A percentile compares a stretch with the other conserved stretches of the same genome.
These are phyloP conservation scores for Ramalina intermedia DNA, from an alignment of 495 filamentous ascomycete species.

Conservation along the genomic window DNA sequence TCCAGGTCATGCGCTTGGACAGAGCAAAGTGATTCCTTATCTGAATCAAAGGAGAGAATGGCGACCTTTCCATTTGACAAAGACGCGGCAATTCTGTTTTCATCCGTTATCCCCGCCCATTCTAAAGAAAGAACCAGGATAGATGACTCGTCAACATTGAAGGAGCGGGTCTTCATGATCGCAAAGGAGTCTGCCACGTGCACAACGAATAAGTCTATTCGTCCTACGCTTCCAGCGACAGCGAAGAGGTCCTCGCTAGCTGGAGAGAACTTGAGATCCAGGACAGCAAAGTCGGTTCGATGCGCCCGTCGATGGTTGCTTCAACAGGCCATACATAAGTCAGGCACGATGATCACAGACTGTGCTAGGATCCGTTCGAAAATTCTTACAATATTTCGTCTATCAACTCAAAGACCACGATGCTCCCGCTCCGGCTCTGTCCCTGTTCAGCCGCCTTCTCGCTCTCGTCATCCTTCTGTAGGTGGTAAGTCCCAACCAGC, in stretches of 20 bases:
- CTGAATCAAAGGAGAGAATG: slow-evolving; percentile 23
- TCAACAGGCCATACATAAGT: background rate
- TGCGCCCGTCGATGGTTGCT: slow-evolving; percentile 30
- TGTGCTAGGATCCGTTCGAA: slow-evolving; percentile 1
- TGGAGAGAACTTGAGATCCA: slow-evolving; percentile 76
- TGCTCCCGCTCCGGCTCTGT: slow-evolving; percentile 56
- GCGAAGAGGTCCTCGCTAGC: slow-evolving; percentile 40
- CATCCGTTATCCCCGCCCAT: slow-evolving; percentile 41
- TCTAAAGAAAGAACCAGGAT: slow-evolving; percentile 55
- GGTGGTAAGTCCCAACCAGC: slow-evolving; percentile 73
- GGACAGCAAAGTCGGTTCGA: slow-evolving; percentile 51
- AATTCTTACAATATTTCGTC: background rate
- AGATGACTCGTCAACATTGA: slow-evolving; percentile 28
- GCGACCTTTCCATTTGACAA: slow-evolving; percentile 50
- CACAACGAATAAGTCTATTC: slow-evolving; percentile 46
- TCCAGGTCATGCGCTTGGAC: slow-evolving; percentile 34
- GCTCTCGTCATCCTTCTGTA: slow-evolving; percentile 37
- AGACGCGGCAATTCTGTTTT: slow-evolving; percentile 43
- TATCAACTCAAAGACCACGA: slow-evolving; percentile 47
- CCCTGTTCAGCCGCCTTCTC: slow-evolving; percentile 13
- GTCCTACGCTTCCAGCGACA: slow-evolving; percentile 59
- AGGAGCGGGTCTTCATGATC: slow-evolving; percentile 17
- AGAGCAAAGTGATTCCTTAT: slow-evolving; percentile 9
- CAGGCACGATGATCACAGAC: background rate
- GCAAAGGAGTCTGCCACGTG: slow-evolving; percentile 3